Base-by-base conservation (phyloP, 2,329 filamentous ascomycete species). In the Cercospora nicotianae region DNA sequence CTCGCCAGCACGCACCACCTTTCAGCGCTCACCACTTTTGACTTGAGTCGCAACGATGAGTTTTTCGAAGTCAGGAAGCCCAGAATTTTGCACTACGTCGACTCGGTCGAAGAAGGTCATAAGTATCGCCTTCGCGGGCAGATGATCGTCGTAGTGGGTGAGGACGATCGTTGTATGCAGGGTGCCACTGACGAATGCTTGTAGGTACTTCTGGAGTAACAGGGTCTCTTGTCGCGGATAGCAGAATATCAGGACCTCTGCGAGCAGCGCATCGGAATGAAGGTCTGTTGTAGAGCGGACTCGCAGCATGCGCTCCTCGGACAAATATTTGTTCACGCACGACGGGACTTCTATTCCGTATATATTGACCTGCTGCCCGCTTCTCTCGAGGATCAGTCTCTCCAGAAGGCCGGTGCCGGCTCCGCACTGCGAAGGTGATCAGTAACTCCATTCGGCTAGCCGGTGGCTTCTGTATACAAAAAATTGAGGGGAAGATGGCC, bases 191-290 rank as follows among this genome's bases (percentile, higher is more conserved):
- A 76, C 75, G 71, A 75, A 75, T n/a, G 67, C 63, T 3, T 79
- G 72, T 30, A 86, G 53, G 68, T 87, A 87, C 65, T 77, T 78
- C 2, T 69, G 69, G 12, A 87, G 69, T 10, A 87, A 74, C 3
- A 75, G 79, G 3, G 82, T 79, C n/a, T 82, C 77, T 33, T n/a
- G 53, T 13, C 84, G 80, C 0, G 85, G 85, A 71, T 87, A 87
- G 28, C 86, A 82, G 75, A 87, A 86, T 67, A 87, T 75, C 81
- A 85, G 82, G n/a, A 77, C 78, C 0, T 71, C 67, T 8, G 83
- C 83, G n/a, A 80, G 70, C 5, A 75, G 68, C 3, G 83, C 83
- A 10, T 81, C 75, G 1, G 79, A 65, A 63, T 80, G 80, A 8
- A 85, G 70, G 33, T 79, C 81, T 73, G 81, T 81, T 0, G 83